Conservation (phyloP, 257 asterid species). For the Nicotiana paniculata region DNA sequence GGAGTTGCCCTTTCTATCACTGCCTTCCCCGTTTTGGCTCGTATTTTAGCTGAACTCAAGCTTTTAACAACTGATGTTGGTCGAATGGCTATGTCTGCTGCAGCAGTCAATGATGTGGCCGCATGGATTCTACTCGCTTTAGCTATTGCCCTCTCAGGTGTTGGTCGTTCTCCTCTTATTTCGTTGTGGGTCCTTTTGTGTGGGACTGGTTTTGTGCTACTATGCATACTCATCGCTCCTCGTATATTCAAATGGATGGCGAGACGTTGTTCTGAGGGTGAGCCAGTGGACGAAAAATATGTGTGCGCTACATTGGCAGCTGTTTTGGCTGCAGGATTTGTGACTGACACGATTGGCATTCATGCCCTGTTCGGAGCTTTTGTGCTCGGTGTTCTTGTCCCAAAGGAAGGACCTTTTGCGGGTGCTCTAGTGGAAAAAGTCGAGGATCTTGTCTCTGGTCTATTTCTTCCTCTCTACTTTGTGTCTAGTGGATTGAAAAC, state of each 20-base stretch:
- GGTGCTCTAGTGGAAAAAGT: slow-evolving; percentile 78
- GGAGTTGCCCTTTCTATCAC: slow-evolving; percentile 89
- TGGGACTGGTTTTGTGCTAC: slow-evolving; percentile 45
- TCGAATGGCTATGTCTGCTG: slow-evolving; percentile 74
- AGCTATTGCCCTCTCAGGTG: slow-evolving; percentile 66
- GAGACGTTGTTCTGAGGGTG: slow-evolving; percentile 52
- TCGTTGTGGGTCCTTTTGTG: slow-evolving; percentile 65
- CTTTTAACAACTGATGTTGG: slow-evolving; percentile 78
- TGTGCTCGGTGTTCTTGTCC: slow-evolving; percentile 69
- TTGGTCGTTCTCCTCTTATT: slow-evolving; percentile 40
- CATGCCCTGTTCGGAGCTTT: slow-evolving; percentile 88
- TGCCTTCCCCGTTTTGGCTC: slow-evolving; percentile 80
- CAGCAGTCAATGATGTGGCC: slow-evolving; percentile 77
- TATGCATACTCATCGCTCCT: slow-evolving; percentile 33
- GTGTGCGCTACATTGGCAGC: slow-evolving; percentile 53
- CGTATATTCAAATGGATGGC: slow-evolving; percentile 65
- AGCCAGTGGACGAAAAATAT: slow-evolving; percentile 60
- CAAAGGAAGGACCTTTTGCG: slow-evolving; percentile 74
- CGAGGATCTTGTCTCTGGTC: slow-evolving; percentile 77
- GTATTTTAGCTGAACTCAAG: slow-evolving; percentile 79
- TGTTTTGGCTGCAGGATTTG: slow-evolving; percentile 62
- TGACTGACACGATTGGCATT: slow-evolving; percentile 67
- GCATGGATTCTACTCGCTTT: slow-evolving; percentile 81
- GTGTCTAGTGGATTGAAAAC: slow-evolving; percentile 86
- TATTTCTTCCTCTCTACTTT: slow-evolving; percentile 71